phyloP scores from a whole-genome alignment of 106 monocot genomes.

The Allium cepa region DNA sequence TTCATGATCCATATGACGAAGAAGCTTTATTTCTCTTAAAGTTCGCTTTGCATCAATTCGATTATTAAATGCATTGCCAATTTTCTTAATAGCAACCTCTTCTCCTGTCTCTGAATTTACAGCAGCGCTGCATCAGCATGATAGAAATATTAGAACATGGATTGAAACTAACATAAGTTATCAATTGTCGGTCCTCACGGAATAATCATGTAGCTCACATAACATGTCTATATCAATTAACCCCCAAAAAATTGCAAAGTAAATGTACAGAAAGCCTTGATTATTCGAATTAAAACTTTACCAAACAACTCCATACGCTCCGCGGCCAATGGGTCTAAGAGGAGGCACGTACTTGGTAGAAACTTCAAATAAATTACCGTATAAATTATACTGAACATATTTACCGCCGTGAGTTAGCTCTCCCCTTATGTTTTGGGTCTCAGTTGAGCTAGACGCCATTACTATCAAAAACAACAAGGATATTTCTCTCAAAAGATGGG shows the following conservation, averaged over 20 bases:
- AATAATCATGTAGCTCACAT: too few species aligned
- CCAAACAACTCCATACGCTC: conserved; percentile 62
- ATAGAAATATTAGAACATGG: neutral
- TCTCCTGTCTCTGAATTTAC: conserved; percentile 57
- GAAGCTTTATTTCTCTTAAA: conserved; percentile 73
- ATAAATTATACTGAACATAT: conserved; percentile 48
- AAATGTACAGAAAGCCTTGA: too few species aligned
- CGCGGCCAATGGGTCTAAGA: conserved; percentile 43
- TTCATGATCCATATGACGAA: conserved; percentile 63
- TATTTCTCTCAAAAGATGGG: too few species aligned
- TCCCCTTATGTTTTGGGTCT: conserved; percentile 26
- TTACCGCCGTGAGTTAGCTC: conserved; percentile 29
- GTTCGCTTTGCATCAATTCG: conserved; percentile 70
- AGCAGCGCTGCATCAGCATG: conserved; percentile 41
- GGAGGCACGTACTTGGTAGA: conserved; percentile 52
- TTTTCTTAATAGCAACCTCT: conserved; percentile 81
- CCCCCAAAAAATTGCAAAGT: too few species aligned
- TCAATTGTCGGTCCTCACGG: too few species aligned
- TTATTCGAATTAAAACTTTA: conserved; percentile 8
- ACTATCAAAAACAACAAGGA: neutral
- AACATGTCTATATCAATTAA: too few species aligned
- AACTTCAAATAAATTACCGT: conserved; percentile 52
- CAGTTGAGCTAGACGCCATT: conserved; percentile 14
- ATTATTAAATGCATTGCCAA: conserved; percentile 73
- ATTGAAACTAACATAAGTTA: too few species aligned